Conservation (phyloP, 495 filamentous ascomycete genomes). For the Aspergillus biplanus region DNA sequence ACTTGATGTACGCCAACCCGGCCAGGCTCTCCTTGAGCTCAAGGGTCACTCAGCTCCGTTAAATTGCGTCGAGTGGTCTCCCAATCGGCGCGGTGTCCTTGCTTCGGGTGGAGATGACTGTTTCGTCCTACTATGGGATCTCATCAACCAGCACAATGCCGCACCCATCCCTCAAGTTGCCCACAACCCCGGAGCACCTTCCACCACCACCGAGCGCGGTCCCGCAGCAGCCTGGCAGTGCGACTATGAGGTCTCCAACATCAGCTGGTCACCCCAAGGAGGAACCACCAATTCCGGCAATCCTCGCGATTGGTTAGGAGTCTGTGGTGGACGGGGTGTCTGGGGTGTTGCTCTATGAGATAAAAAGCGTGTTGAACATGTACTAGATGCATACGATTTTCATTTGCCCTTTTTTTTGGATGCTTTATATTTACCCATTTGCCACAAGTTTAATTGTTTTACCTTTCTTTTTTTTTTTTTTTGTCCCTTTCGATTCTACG, state of each 20-base stretch:
- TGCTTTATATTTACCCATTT: constrained; percentile 13
- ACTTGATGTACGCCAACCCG: constrained; percentile 94
- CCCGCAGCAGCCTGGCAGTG: constrained; percentile 90
- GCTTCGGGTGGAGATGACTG: constrained; percentile 93
- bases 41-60: constrained; percentile 86
- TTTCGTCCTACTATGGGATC: constrained; percentile 90
- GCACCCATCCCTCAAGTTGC: constrained; percentile 46
- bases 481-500: constrained; percentile 9
- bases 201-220: constrained; percentile 53
- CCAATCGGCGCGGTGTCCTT: constrained; percentile 79
- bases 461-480: constrained; percentile 12
- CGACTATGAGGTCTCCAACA: constrained; percentile 93
- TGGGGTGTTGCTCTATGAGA: constrained; percentile 80
- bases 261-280: constrained; percentile 90
- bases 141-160: constrained; percentile 69
- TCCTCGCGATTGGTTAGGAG: constrained; percentile 90
- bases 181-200: constrained; percentile 39
- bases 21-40: constrained; percentile 90
- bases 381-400: constrained; percentile 20
- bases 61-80: constrained; percentile 96
- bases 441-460: constrained; percentile 3
- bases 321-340: constrained; percentile 86
- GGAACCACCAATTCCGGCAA: constrained; percentile 62
- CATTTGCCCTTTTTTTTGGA: constrained; percentile 10
- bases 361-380: constrained; percentile 12